A percentile compares a stretch with the other conserved stretches of the same genome.
phyloP scores from a whole-genome alignment of 2,329 filamentous ascomycete genomes.

The Sporothrix inflata region DNA sequence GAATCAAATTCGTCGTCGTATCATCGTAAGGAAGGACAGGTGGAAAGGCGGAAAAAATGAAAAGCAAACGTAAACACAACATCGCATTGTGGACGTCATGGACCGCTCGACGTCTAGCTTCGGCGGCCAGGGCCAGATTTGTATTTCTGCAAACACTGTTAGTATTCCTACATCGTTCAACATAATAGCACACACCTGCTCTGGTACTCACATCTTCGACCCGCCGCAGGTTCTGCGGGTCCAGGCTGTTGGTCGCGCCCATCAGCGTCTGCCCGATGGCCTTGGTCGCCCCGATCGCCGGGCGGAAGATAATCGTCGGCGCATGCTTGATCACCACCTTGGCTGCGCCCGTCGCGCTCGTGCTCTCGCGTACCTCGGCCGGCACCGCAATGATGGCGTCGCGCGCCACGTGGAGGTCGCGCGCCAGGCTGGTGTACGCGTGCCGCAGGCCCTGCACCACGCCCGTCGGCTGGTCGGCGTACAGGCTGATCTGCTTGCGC shows the following conservation, averaged over 20 bases:
- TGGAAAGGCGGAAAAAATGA: not conserved
- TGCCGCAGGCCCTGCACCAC: constrained; percentile 84
- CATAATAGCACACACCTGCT: constrained; percentile 67
- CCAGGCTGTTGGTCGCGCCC: constrained; percentile 89
- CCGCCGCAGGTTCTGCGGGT: constrained; percentile 77
- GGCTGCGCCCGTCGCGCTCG: constrained; percentile 78
- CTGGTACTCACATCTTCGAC: constrained; percentile 81
- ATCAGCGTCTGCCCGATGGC: constrained; percentile 86
- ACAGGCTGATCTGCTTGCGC: constrained; percentile 80
- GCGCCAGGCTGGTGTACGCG: constrained; percentile 79
- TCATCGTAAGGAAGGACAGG: not conserved
- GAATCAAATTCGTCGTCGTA: constrained; percentile 12
- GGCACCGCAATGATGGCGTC: constrained; percentile 96
- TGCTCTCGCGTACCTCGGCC: constrained; percentile 84
- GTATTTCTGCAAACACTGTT: constrained; percentile 34
- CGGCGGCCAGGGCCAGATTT: constrained; percentile 36
- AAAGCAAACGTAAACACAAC: not conserved
- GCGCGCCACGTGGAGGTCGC: constrained; percentile 82
- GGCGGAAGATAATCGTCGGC: constrained; percentile 90
- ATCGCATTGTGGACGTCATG: not conserved
- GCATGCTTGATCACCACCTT: constrained; percentile 77
- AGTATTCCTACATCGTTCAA: not conserved
- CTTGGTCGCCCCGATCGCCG: constrained; percentile 87
- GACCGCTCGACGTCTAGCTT: not conserved
- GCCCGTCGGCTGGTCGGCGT: constrained; percentile 90